A percentile compares a stretch with the other conserved stretches of the same genome.
These are phyloP conservation scores for Paramyrothecium sp. DNA, from an alignment of 2,329 filamentous ascomycete genomes.

Conservation along the genomic window DNA sequence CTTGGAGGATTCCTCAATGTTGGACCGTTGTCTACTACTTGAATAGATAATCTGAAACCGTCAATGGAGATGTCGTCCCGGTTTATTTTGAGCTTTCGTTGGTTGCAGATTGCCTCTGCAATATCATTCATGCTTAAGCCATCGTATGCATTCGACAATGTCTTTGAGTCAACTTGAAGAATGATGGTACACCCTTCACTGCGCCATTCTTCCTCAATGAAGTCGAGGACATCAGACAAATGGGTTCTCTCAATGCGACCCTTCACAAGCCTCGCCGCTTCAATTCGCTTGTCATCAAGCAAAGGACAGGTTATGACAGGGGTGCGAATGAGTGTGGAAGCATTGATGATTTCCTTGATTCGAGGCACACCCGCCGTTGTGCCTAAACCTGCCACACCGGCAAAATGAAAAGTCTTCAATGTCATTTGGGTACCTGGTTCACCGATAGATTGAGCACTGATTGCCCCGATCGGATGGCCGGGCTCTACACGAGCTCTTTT, in stretches of 20 bases:
- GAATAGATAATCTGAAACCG: constrained; percentile 53
- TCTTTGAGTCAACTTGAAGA: constrained; percentile 77
- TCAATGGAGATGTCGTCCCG: constrained; percentile 61
- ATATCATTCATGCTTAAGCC: constrained; percentile 76
- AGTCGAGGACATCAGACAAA: constrained; percentile 75
- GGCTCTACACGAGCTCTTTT: constrained; percentile 89
- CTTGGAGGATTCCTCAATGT: no score
- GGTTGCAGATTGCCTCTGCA: constrained; percentile 69
- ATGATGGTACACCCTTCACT: constrained; percentile 72
- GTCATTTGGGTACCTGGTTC: constrained; percentile 99
- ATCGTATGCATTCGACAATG: constrained; percentile 76
- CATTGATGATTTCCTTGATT: constrained; percentile 99
- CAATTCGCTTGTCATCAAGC: constrained; percentile 70
- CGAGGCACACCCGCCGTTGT: constrained; percentile 98
- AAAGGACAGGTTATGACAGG: constrained; percentile 89
- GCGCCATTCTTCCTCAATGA: constrained; percentile 86
- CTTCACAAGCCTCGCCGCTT: constrained; percentile 87
- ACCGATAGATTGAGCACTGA: constrained; percentile 96
- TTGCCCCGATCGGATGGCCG: constrained; percentile 91
- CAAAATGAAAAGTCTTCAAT: constrained; percentile 99
- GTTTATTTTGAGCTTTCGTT: constrained; percentile 80
- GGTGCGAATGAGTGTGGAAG: constrained; percentile 88
- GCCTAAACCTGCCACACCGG: constrained; percentile 98
- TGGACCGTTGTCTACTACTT: no score
- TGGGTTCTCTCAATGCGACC: constrained; percentile 94